phyloP scores from a whole-genome alignment of 371 early-diverging fungal species.

The Zychaea mexicana region DNA sequence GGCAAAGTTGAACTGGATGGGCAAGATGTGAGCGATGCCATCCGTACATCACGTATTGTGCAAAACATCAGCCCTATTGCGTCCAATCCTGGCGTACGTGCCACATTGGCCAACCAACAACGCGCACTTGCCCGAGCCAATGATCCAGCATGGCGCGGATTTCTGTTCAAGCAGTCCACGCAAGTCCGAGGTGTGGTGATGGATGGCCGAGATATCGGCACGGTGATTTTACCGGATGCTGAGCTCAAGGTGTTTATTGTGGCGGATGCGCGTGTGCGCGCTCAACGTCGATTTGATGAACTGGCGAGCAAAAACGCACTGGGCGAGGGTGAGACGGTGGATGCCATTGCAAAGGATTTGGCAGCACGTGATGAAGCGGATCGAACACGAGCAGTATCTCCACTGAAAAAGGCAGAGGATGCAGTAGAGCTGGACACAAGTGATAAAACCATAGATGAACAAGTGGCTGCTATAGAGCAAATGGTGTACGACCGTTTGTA shows the following conservation, averaged over 20 bases:
- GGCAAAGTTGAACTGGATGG: constrained; percentile 60
- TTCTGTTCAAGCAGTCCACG: constrained; percentile 11
- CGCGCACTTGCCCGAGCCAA: constrained; percentile 37
- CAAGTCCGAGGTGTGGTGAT: constrained; percentile 74
- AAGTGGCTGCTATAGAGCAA: constrained; percentile 70
- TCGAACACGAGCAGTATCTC: constrained; percentile 73
- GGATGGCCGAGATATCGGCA: constrained; percentile 96
- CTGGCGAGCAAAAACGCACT: constrained; percentile 29
- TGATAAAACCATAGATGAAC: constrained; percentile 71
- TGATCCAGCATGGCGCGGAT: constrained; percentile 23
- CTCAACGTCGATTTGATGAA: constrained; percentile 77
- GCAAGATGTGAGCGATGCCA: constrained; percentile 67
- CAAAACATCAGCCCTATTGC: constrained; percentile 72
- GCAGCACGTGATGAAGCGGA: constrained; percentile 81
- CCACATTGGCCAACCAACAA: constrained; percentile 67
- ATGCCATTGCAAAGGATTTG: constrained; percentile 62
- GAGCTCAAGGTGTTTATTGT: constrained; percentile 88
- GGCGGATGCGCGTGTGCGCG: constrained; percentile 76
- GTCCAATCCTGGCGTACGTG: constrained; percentile 64
- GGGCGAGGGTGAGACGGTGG: constrained; percentile 38
- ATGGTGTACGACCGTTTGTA: constrained; percentile 39
- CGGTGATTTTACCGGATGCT: constrained; percentile 87
- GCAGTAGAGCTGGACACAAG: constrained; percentile 87
- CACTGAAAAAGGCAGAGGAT: constrained; percentile 78
- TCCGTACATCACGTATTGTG: constrained; percentile 70